A percentile compares a stretch with the other conserved stretches of the same genome.
Conservation (phyloP, 106 monocot species). For the Dioscorea zingiberensis region DNA sequence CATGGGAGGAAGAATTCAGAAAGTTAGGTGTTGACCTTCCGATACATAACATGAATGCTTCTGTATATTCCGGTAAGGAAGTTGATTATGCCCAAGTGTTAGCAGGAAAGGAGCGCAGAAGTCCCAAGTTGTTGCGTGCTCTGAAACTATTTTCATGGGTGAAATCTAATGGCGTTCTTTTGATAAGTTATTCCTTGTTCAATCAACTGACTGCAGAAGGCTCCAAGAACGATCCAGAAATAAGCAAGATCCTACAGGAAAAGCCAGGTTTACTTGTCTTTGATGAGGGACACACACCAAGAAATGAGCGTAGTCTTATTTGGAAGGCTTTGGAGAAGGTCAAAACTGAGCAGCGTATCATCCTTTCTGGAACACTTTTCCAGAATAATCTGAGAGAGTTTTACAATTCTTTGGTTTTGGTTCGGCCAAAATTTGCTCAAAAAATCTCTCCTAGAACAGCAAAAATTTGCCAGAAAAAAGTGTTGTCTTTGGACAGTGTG, state of each 20-base stretch:
- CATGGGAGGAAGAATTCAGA: slow-evolving; percentile 61
- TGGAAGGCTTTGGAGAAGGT: slow-evolving; percentile 49
- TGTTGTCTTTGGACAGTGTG: not conserved
- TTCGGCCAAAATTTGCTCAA: slow-evolving; percentile 49
- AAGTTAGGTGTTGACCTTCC: slow-evolving; percentile 47
- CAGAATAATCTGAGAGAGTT: slow-evolving; percentile 82
- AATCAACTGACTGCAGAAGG: slow-evolving; percentile 19
- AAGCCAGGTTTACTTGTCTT: slow-evolving; percentile 56
- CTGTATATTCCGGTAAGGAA: slow-evolving; percentile 36
- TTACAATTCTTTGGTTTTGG: slow-evolving; percentile 58
- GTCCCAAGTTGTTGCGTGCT: slow-evolving; percentile 3
- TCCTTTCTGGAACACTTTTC: slow-evolving; percentile 84
- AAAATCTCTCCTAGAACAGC: slow-evolving; percentile 18
- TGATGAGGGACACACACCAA: slow-evolving; percentile 83
- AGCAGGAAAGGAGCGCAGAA: slow-evolving; percentile 10
- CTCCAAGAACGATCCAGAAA: not conserved
- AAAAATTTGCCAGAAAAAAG: slow-evolving; percentile 9
- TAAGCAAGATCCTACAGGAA: slow-evolving; percentile 30
- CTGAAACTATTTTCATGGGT: slow-evolving; percentile 51
- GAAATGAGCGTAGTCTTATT: slow-evolving; percentile 46
- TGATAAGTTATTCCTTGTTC: slow-evolving; percentile 65
- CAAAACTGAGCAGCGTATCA: slow-evolving; percentile 46
- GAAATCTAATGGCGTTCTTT: slow-evolving; percentile 38
- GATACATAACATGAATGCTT: slow-evolving; percentile 52
- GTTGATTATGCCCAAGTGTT: slow-evolving; percentile 11